Percentiles rank a stretch among this genome's conserved stretches.
These are phyloP conservation scores for Helotiales sp. DNA, from an alignment of 2,329 filamentous ascomycete species.

Conservation along the genomic window DNA sequence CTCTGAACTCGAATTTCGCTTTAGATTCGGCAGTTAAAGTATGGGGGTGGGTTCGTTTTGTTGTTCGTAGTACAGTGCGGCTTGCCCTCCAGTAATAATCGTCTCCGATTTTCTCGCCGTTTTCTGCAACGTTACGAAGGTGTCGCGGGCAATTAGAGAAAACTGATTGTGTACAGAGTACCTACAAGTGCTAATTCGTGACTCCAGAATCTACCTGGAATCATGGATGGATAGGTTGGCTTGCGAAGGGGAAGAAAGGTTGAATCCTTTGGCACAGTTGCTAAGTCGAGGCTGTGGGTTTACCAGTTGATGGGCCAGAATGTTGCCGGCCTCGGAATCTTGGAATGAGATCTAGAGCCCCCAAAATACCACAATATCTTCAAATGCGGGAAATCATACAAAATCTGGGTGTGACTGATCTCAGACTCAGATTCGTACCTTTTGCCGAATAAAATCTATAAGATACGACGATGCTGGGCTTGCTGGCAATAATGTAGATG, in stretches of 20 bases:
- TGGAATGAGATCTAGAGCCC: not conserved
- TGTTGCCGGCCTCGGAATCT: not conserved
- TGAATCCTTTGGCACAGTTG: not conserved
- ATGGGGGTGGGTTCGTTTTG: not conserved
- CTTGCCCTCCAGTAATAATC: not conserved
- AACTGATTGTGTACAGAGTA: too few relatives aligned
- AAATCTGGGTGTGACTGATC: not conserved
- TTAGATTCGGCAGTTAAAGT: not conserved
- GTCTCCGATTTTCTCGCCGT: not conserved
- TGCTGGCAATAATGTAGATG: not conserved
- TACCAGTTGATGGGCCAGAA: not conserved
- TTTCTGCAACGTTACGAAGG: not conserved
- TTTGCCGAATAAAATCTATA: not conserved
- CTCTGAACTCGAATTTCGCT: not conserved
- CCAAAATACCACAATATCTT: not conserved
- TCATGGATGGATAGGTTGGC: too few relatives aligned
- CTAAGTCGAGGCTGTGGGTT: too few relatives aligned
- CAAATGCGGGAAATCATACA: not conserved
- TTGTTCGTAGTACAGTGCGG: not conserved
- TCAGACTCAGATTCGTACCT: not conserved
- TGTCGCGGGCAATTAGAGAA: too few relatives aligned
- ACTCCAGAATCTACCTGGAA: too few relatives aligned
- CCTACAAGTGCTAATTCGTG: too few relatives aligned
- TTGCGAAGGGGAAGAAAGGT: not conserved
- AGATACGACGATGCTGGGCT: not conserved